phyloP scores from a whole-genome alignment of 371 early-diverging fungal species.

The Dipsacomyces acuminosporus region DNA sequence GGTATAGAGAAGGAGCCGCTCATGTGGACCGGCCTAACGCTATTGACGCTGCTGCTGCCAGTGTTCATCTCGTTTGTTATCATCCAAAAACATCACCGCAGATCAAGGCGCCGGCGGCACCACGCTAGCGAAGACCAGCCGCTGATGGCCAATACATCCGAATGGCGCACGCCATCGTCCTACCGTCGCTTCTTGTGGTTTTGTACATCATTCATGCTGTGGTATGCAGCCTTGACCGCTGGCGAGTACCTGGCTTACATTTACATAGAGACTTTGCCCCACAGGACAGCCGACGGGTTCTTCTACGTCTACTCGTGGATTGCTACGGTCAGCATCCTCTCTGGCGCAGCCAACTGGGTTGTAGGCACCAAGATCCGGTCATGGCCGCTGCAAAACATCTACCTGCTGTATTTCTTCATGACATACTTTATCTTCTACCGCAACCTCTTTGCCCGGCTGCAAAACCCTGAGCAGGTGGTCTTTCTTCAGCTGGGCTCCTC shows the following conservation, averaged over 20 bases:
- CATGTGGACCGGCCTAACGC: slow-evolving; percentile 65
- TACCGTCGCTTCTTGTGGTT: slow-evolving; percentile 73
- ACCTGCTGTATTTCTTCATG: slow-evolving; percentile 68
- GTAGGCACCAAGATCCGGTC: slow-evolving; percentile 59
- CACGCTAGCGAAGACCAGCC: slow-evolving; percentile 43
- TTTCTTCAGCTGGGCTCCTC: slow-evolving; percentile 63
- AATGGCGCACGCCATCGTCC: slow-evolving; percentile 61
- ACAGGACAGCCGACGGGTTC: slow-evolving; percentile 56
- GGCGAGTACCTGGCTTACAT: slow-evolving; percentile 64
- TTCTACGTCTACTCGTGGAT: slow-evolving; percentile 72
- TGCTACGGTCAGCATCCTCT: slow-evolving; percentile 60
- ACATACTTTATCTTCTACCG: slow-evolving; percentile 76
- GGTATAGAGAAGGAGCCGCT: slow-evolving; percentile 52
- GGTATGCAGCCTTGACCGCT: slow-evolving; percentile 60
- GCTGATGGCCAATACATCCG: slow-evolving; percentile 45
- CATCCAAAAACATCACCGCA: slow-evolving; percentile 50
- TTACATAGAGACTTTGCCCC: slow-evolving; percentile 55
- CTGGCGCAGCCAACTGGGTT: slow-evolving; percentile 59
- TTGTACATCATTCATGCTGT: slow-evolving; percentile 57
- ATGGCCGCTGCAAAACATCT: slow-evolving; percentile 62
- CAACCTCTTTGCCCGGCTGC: slow-evolving; percentile 66
- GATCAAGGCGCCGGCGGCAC: slow-evolving; percentile 47
- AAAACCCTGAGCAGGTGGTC: slow-evolving; percentile 60
- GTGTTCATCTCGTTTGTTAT: slow-evolving; percentile 58
- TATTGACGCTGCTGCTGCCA: slow-evolving; percentile 65